Percentiles rank a stretch among this genome's conserved stretches.
Evolutionary conservation across 2,329 filamentous ascomycete genomes (phyloP).

Genomic region (Ceratocystis colombiana): DNA sequence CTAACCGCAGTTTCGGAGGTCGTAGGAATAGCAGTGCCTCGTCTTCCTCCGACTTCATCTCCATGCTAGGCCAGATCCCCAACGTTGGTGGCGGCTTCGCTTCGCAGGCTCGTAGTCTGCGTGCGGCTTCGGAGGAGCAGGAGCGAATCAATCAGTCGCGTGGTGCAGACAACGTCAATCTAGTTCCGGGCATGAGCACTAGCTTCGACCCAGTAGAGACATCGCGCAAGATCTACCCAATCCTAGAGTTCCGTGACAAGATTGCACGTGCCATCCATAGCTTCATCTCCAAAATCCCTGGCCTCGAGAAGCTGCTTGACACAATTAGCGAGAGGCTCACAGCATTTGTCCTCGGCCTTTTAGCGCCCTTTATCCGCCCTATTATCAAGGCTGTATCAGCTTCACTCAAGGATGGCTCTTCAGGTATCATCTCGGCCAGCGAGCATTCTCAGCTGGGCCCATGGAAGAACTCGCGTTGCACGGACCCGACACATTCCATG

Average conservation of each 20-base stretch:
- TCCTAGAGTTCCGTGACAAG: conserved; percentile 85
- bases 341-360: conserved; percentile 77
- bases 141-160: conserved; percentile 40
- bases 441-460: conserved; percentile 67
- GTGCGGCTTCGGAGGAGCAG: conserved; percentile 52
- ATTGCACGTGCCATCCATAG: conserved; percentile 79
- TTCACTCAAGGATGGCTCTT: conserved; percentile 74
- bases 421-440: conserved; percentile 56
- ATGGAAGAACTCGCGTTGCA: conserved; percentile 65
- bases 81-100: conserved; percentile 56
- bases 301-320: conserved; percentile 79
- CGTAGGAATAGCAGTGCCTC: conserved; percentile 33
- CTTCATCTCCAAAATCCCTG: conserved; percentile 84
- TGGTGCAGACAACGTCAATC: conserved; percentile 38
- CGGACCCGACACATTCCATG: conserved; percentile 73
- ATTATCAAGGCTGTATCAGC: conserved; percentile 82
- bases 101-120: conserved; percentile 53
- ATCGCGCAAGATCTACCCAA: conserved; percentile 79
- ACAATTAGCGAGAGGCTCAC: conserved; percentile 90
- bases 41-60: conserved; percentile 52
- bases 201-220: conserved; percentile 70
- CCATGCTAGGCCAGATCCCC: conserved; percentile 66
- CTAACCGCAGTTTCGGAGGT: conserved; percentile 31
- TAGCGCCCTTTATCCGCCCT: conserved; percentile 84
- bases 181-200: conserved; percentile 64